Evolutionary conservation across 2,329 filamentous ascomycete genomes (phyloP).

Genomic region (Exophiala mesophila): DNA sequence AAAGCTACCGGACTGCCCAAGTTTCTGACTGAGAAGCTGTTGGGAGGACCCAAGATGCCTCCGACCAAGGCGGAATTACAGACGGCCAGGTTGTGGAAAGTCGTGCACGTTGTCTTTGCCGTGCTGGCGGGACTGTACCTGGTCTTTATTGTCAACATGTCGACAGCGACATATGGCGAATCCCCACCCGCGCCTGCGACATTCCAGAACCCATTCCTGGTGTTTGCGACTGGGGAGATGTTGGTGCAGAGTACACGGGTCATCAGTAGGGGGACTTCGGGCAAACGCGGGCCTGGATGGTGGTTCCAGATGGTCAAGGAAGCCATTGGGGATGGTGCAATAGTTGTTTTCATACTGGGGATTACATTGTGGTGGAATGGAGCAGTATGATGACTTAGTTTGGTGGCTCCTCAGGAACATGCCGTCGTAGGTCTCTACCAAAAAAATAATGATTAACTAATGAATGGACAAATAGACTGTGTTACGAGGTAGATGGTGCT

Average conservation of each 20-base stretch:
- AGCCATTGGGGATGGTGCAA: conserved; percentile 40
- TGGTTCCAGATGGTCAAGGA: conserved; percentile 37
- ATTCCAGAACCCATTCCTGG: conserved; percentile 40
- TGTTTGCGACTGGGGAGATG: conserved; percentile 46
- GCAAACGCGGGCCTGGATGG: conserved; percentile 28
- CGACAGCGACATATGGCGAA: conserved; percentile 36
- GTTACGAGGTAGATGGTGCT: no score
- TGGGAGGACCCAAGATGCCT: conserved; percentile 35
- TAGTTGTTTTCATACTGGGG: conserved; percentile 43
- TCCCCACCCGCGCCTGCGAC: conserved; percentile 42
- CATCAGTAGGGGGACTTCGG: conserved; percentile 28
- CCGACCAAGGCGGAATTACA: conserved; percentile 35
- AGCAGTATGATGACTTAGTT: conserved; percentile 15
- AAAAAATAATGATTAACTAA: no score
- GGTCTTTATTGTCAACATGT: conserved; percentile 33
- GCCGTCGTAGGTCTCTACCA: no score
- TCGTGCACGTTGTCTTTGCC: conserved; percentile 55
- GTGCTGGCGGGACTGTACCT: conserved; percentile 53
- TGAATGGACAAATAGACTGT: no score
- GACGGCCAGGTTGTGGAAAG: conserved; percentile 46
- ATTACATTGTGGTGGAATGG: conserved; percentile 38
- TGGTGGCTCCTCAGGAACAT: no score
- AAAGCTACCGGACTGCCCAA: conserved; percentile 27
- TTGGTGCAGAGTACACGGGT: conserved; percentile 37
- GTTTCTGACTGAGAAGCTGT: conserved; percentile 34